Evolutionary conservation across 139 green algal genomes (phyloP), one percentile per base, ranked within the genome.

Genomic region (Trebouxia sp.): DNA sequence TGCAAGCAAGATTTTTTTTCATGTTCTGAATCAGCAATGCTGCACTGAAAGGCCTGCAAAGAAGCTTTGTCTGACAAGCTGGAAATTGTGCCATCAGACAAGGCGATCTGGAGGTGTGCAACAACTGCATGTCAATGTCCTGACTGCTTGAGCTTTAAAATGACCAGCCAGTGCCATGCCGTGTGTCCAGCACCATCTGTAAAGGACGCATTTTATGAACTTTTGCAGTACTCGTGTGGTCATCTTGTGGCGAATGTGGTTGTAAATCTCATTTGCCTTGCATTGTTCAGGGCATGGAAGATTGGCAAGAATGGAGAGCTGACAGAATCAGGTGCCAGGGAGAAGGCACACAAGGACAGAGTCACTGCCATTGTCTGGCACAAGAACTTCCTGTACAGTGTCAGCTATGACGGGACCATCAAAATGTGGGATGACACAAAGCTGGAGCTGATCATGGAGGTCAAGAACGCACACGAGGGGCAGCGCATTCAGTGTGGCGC

Each of bases 281-380:
- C 5, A 47, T 7, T 20, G 6, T 37, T 55, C 83, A 90, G 84
- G 43, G 81, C 83, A 1, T 94, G 87, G 84, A 41, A n/a, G 15
- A 87, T 94, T 30, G 81, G 75, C 65, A 88, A 86, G 75, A 84
- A 79, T 42, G 91, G 90, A 2, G 89, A 88, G 48, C 85, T 96
- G 50, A 35, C 28, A 24, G 77, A 85, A 45, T 62, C 72, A 28
- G 76, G 67, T 0, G 84, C 47, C 9, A 47, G 79, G 35, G 84
- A 90, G 55, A 85, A 87, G 53, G 92, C 92, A n/a, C 92, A 96
- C 81, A 83, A 87, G 9, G 92, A 91, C 17, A 89, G 92, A 28
- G 82, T 94, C 22, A 85, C 85, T 0, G 82, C 78, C 6, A 62
- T 93, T 2, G 45, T 82, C 11, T 67, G 83, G 37, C 30, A 83